A percentile compares a stretch with the other conserved stretches of the same genome.
Conservation (phyloP, 257 asterid genomes). For the Apocynum venetum region DNA sequence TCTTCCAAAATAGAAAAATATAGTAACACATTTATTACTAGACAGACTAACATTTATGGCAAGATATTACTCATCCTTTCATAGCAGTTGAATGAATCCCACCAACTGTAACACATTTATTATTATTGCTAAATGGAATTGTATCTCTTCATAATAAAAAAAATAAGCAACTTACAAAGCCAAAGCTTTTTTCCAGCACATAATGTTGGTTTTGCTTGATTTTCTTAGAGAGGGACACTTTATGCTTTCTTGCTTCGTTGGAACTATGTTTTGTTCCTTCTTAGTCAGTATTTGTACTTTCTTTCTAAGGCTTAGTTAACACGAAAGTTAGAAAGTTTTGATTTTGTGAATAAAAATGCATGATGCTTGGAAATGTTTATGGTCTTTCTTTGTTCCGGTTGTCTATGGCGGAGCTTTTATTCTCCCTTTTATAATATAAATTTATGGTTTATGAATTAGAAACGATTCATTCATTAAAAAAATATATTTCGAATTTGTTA, state of each 20-base stretch:
- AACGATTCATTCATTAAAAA: too few species aligned
- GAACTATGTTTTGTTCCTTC: conserved; percentile 26
- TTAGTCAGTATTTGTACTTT: neutral
- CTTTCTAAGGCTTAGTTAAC: conserved; percentile 1
- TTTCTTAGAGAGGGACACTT: conserved; percentile 1
- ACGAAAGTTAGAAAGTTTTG: conserved; percentile 12
- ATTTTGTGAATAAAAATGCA: neutral
- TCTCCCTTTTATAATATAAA: too few species aligned
- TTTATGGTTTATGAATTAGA: too few species aligned
- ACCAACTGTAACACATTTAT: neutral
- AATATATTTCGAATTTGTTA: too few species aligned
- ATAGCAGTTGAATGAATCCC: neutral
- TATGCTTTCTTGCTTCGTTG: conserved; percentile 27
- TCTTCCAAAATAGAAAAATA: neutral
- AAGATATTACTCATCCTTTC: neutral
- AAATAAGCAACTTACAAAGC: neutral
- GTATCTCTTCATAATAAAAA: too few species aligned
- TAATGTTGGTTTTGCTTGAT: neutral
- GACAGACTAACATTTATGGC: too few species aligned
- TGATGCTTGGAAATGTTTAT: neutral
- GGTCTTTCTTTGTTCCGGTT: too few species aligned
- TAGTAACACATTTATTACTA: neutral
- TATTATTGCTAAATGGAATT: neutral
- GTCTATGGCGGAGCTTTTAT: too few species aligned
- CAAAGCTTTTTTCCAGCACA: neutral